Percentiles rank a stretch among this genome's conserved stretches.
These are phyloP conservation scores for Mimosa pudica DNA, from an alignment of 306 rosid species.

Conservation along the genomic window DNA sequence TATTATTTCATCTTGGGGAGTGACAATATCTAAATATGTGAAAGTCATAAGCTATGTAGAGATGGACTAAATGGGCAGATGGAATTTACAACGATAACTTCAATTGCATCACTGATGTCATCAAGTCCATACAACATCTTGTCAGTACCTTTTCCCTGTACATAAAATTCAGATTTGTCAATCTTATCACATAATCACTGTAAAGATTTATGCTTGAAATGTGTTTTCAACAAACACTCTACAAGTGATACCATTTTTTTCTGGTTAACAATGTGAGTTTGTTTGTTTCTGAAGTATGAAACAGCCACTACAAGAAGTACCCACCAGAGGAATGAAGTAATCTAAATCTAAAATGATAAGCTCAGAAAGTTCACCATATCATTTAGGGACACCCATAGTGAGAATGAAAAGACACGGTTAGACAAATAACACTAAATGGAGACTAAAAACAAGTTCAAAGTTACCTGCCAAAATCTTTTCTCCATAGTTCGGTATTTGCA, in stretches of 20 bases:
- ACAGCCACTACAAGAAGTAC: not conserved
- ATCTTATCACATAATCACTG: constrained; percentile 3
- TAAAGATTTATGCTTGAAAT: not conserved
- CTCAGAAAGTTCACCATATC: not conserved
- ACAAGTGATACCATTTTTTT: not conserved
- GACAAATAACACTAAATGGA: not conserved
- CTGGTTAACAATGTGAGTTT: not conserved
- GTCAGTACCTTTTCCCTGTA: constrained; percentile 77
- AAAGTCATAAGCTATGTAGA: not conserved
- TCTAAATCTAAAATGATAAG: not conserved
- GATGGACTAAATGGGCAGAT: constrained; percentile 31
- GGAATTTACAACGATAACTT: constrained; percentile 69
- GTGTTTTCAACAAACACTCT: not conserved
- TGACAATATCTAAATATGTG: constrained; percentile 11
- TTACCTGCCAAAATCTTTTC: constrained; percentile 92
- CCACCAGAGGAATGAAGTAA: not conserved
- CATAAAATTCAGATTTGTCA: constrained; percentile 35
- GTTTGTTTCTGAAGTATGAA: not conserved
- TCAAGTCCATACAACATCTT: constrained; percentile 77
- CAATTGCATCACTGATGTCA: constrained; percentile 68
- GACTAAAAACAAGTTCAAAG: not conserved
- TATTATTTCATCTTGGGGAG: constrained; percentile 26
- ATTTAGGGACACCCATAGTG: constrained; percentile 1
- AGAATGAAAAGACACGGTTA: not conserved
- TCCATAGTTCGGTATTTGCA: constrained; percentile 78